Conservation (phyloP, 805 yeast species). For the Ogataea degrootiae region DNA sequence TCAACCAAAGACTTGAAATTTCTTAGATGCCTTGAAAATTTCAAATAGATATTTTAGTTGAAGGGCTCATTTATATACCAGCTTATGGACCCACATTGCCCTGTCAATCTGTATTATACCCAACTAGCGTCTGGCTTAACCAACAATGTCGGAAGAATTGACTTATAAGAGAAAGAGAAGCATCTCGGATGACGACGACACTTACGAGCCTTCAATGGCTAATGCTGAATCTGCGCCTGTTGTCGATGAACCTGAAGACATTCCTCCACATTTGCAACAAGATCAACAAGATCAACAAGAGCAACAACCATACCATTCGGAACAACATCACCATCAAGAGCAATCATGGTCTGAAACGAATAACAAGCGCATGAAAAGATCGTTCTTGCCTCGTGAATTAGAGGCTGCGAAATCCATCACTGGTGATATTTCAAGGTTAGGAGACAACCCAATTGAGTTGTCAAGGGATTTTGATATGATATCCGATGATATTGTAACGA, state of each 20-base stretch:
- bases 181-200: conserved; percentile 13
- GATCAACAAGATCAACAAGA: background rate
- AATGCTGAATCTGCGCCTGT: background rate
- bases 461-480: conserved; percentile 57
- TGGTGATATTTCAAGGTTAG: conserved; percentile 51
- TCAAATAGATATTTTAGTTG: too few species aligned
- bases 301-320: background rate
- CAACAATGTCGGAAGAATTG: conserved; percentile 13
- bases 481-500: conserved; percentile 60
- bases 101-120: background rate
- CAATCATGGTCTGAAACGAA: background rate
- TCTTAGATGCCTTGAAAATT: too few species aligned
- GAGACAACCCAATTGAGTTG: conserved; percentile 39
- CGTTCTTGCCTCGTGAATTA: conserved; percentile 13
- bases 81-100: background rate
- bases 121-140: background rate
- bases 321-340: background rate
- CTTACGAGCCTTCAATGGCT: conserved; percentile 3
- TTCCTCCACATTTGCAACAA: background rate
- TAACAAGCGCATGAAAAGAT: conserved; percentile 12
- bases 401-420: conserved; percentile 43
- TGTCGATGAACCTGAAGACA: background rate
- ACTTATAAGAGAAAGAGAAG: conserved; percentile 8
- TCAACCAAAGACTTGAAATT: too few species aligned
- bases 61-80: background rate